Base-by-base conservation (phyloP, 257 asterid genomes). In the Osmanthus fragrans region DNA sequence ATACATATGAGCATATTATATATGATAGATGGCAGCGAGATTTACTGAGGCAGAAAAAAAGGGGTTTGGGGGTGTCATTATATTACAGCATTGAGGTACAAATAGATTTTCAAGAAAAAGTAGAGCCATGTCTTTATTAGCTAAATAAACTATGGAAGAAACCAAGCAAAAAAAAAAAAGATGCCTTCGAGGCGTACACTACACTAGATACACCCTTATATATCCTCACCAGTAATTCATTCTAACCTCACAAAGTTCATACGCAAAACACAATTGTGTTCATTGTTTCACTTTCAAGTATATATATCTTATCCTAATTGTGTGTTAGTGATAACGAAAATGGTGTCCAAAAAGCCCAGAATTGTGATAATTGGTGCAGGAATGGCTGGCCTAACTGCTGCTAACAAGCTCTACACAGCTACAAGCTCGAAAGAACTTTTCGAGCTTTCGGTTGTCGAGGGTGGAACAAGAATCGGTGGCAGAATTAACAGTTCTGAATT, bases 361-460 rank as follows among this genome's bases (percentile, higher is more conserved):
- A 74, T 92, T 25, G 96, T 94, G 73, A 89, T 94, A 42, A 91
- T 94, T 71, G 97, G 98, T 8, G 97, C 98, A 3, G 98, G 97
- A 80, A 91, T 94, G 92, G 93, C 97, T 8, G 98, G 98, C 12
- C 82, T 94, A 5, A 82, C 97, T 8, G 98, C 98, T 19, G 97
- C 97, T 2, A 92, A 88, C 86, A 88, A 79, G 87, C 95, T 94
- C n/a, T 82, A 87, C 83, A 84, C 86, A 4, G 37, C 80, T 49
- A 60, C 87, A n/a, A 77, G 68, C 70, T 74, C 77, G 12, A 73
- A 34, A 39, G 89, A 87, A 2, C 76, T 80, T 47, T 81, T 94
- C 79, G 97, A 94, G 78, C 79, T 92, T 6, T 33, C 65, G 1
- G 88, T 94, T 21, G 92, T 94, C 27, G 98, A 94, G 78, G 97